Evolutionary conservation across 2,329 filamentous ascomycete genomes (phyloP).

Genomic region (Penicillium sp.): DNA sequence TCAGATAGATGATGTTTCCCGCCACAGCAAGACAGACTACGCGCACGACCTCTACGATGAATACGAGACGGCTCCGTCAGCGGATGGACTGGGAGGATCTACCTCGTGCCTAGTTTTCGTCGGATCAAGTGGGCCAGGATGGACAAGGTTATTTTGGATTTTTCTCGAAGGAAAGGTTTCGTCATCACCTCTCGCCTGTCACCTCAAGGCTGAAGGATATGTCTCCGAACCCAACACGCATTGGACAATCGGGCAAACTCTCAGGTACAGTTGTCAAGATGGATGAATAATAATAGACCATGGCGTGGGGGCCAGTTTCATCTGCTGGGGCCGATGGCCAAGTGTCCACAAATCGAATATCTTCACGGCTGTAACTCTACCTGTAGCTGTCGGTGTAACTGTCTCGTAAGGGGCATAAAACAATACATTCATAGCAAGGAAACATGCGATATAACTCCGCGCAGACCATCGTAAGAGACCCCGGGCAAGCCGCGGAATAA

Average conservation of each 20-base stretch:
- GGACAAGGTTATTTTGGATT: neutral
- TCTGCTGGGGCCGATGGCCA: slow-evolving; percentile 1
- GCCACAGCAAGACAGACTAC: neutral
- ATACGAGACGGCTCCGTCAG: neutral
- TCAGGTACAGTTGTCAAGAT: neutral
- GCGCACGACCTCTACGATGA: neutral
- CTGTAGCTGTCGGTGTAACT: too few relatives aligned
- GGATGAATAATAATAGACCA: too few relatives aligned
- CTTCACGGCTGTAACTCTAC: neutral
- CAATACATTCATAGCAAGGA: neutral
- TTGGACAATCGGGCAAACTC: neutral
- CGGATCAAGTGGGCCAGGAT: neutral
- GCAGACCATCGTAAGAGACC: neutral
- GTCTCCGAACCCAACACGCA: neutral
- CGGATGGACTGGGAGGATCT: neutral
- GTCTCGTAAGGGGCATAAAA: too few relatives aligned
- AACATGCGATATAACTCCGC: too few relatives aligned
- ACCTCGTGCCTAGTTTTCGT: neutral
- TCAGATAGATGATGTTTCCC: neutral
- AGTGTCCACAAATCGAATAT: neutral
- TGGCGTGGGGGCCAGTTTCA: slow-evolving; percentile 12
- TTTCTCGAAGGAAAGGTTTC: neutral
- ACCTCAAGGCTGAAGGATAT: neutral
- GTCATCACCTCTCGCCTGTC: neutral
- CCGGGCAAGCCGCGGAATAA: neutral